Evolutionary conservation across 2,329 filamentous ascomycete genomes (phyloP).

Genomic region (Aureobasidium leucospermi): DNA sequence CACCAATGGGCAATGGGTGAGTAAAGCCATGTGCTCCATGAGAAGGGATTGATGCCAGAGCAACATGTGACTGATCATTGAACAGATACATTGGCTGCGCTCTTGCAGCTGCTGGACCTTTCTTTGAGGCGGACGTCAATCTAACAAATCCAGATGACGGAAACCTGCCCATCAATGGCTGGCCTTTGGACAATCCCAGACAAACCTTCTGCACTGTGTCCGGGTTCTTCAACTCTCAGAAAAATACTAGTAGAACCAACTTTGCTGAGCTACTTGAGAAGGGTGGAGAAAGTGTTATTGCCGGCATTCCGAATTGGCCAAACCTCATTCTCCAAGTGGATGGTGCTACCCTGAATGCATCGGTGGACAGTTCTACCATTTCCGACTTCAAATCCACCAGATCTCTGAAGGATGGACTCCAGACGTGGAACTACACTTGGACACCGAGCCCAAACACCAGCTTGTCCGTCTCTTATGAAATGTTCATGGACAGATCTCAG

Average conservation of each 20-base stretch:
- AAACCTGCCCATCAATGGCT: slow-evolving; percentile 39
- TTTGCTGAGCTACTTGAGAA: slow-evolving; percentile 63
- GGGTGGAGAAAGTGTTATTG: slow-evolving; percentile 63
- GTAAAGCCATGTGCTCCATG: background rate
- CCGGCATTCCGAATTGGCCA: slow-evolving; percentile 62
- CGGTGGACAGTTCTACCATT: slow-evolving; percentile 51
- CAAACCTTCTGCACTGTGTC: slow-evolving; percentile 61
- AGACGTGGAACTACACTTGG: slow-evolving; percentile 62
- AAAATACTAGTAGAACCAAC: slow-evolving; percentile 53
- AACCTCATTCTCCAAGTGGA: slow-evolving; percentile 52
- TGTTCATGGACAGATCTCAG: slow-evolving; percentile 58
- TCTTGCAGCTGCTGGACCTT: slow-evolving; percentile 55
- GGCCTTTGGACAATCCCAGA: slow-evolving; percentile 58
- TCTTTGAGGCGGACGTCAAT: slow-evolving; percentile 53
- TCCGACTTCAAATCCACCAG: slow-evolving; percentile 54
- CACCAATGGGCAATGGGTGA: slow-evolving; percentile 52
- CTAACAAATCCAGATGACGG: slow-evolving; percentile 45
- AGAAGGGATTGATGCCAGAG: background rate
- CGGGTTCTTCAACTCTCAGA: slow-evolving; percentile 58
- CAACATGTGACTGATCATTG: background rate
- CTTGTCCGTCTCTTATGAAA: slow-evolving; percentile 56
- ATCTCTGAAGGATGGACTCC: slow-evolving; percentile 55
- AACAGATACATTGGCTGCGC: slow-evolving; percentile 53
- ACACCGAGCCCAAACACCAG: slow-evolving; percentile 42
- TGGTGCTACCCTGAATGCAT: slow-evolving; percentile 51